Evolutionary conservation across 306 rosid genomes (phyloP).

Genomic region (Prunus dulcis): DNA sequence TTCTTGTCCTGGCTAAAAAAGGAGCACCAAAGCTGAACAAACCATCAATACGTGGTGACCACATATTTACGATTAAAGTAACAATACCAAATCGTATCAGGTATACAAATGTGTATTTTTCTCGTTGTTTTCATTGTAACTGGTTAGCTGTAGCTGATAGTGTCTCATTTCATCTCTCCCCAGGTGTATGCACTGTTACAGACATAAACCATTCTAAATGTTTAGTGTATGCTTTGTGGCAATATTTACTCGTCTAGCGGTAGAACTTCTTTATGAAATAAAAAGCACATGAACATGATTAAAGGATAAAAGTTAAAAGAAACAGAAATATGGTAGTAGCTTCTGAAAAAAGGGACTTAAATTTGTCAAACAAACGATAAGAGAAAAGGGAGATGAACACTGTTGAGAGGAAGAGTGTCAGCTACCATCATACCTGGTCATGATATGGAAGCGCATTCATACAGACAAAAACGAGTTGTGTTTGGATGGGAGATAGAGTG

Average conservation of each 20-base stretch:
- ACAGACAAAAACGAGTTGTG: neutral
- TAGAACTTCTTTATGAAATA: neutral
- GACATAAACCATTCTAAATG: neutral
- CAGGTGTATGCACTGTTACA: neutral
- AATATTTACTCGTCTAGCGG: neutral
- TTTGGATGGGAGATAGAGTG: neutral
- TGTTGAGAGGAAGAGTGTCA: neutral
- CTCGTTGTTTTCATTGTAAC: neutral
- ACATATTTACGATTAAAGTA: conserved; percentile 81
- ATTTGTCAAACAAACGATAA: neutral
- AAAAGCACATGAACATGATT: neutral
- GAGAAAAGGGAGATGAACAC: neutral
- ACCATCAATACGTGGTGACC: conserved; percentile 92
- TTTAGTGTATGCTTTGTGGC: neutral
- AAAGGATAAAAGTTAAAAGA: neutral
- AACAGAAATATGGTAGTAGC: neutral
- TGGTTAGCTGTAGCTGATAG: neutral
- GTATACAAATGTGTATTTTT: conserved; percentile 33
- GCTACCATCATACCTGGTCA: neutral
- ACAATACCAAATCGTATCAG: conserved; percentile 84
- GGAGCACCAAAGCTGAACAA: conserved; percentile 90
- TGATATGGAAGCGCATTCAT: neutral
- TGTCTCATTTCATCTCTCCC: neutral
- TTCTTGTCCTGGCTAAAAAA: conserved; percentile 77
- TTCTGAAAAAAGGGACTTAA: neutral